Evolutionary conservation across 2,329 filamentous ascomycete species (phyloP), one percentile per base, ranked within the genome.

Genomic region (Aspergillus sp.): DNA sequence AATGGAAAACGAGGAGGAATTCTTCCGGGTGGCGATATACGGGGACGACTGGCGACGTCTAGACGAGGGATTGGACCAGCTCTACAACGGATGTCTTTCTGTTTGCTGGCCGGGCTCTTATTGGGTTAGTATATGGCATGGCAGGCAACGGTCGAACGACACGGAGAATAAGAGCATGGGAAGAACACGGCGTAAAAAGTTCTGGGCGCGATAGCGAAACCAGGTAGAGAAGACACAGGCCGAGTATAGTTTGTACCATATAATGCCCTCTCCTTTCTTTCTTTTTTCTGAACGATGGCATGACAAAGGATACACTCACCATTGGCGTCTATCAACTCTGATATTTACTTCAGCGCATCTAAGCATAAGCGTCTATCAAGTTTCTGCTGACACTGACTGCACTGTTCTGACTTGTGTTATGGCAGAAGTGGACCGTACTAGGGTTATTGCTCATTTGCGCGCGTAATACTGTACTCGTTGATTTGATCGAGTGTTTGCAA

Each of bases 11-110:
- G 17, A 45, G 32, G 20, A 38, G 30, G 50, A 13, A 53, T 26
- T 45, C 15, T 12, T 53, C 50, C 39, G 41, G n/a, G 50, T 36
- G 50, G 50, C 41, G 42, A 52, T 52, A 36, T 36, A 15, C 9
- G n/a, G n/a, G 15, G 17, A 20, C 9, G 11, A 11, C 26, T 30
- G 26, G 26, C 26, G 26, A 30, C 26, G 26, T 30, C 9, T 2
- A 2, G 26, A 43, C 41, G 11, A 20, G 20, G 18, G 18, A 3
- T 12, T 12, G 18, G 17, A 3, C 8, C 12, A 38, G 45, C 26
- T 18, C 13, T 5, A 22, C 39, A 44, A 24, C 24, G n/a, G 49
- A 26, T 18, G 26, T 44, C 38, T 26, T 22, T 17, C 26, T 48
- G 41, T 43, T 20, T 43, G n/a, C 41, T 43, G 41, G 12, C 2